phyloP scores from a whole-genome alignment of 2,329 filamentous ascomycete genomes.

The Fusarium pseudoanthophilum region DNA sequence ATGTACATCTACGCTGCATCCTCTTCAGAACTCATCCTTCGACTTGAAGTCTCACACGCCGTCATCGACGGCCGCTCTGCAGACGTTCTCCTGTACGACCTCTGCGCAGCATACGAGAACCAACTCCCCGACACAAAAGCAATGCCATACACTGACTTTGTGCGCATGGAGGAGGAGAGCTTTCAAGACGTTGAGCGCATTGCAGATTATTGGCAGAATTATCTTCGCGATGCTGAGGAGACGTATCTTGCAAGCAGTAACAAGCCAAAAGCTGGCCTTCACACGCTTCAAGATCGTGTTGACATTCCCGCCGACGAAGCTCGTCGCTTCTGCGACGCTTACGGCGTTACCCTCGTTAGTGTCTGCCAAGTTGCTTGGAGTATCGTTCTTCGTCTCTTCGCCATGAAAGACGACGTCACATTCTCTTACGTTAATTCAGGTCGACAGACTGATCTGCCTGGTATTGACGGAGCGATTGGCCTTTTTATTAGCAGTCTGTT shows the following conservation, averaged over 20 bases:
- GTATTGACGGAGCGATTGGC: not conserved
- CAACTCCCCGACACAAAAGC: not conserved
- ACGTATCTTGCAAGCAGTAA: not conserved
- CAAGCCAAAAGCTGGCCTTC: not conserved
- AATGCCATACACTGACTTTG: not conserved
- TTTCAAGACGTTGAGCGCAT: not conserved
- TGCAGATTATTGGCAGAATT: not conserved
- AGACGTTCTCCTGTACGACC: constrained; percentile 9
- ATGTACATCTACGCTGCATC: not conserved
- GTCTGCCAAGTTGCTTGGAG: constrained; percentile 2
- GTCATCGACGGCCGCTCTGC: constrained; percentile 12
- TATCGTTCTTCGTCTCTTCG: not conserved
- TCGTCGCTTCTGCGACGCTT: not conserved
- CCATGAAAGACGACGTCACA: not conserved
- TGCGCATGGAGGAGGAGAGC: not conserved
- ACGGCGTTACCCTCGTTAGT: not conserved
- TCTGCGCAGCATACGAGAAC: not conserved
- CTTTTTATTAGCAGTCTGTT: not conserved
- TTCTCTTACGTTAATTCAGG: not conserved
- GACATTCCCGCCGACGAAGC: not conserved
- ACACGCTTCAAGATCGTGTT: not conserved
- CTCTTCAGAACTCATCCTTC: not conserved
- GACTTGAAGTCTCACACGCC: constrained; percentile 3
- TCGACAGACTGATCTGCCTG: not conserved
- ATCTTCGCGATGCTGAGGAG: not conserved